Conservation (phyloP, 306 rosid genomes). For the Acacia acuminata region DNA sequence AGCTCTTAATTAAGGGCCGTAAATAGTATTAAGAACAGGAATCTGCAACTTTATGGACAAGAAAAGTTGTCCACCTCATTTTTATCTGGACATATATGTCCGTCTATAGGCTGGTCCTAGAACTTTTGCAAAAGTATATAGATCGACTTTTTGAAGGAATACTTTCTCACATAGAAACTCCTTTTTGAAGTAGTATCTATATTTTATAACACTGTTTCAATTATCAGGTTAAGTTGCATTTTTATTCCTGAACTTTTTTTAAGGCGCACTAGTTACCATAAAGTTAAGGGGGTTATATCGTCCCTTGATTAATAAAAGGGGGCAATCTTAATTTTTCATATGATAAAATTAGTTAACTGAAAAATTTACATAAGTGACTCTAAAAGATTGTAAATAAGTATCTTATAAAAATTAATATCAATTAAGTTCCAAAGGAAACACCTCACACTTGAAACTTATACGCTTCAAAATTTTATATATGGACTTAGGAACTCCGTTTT, state of each 20-base stretch:
- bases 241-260: not conserved
- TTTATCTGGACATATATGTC: not conserved
- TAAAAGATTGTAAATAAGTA: too few species aligned
- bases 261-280: not conserved
- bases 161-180: not conserved
- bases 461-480: too few species aligned
- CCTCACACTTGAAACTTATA: too few species aligned
- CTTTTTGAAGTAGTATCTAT: not conserved
- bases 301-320: too few species aligned
- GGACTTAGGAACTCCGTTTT: too few species aligned
- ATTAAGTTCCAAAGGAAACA: too few species aligned
- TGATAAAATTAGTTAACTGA: too few species aligned
- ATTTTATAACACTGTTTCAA: not conserved
- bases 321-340: too few species aligned
- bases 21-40: not conserved
- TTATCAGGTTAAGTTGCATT: not conserved
- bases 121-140: not conserved
- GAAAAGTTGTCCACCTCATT: not conserved
- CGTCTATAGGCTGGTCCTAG: not conserved
- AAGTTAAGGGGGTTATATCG: too few species aligned
- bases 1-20: too few species aligned
- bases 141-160: not conserved
- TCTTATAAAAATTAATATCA: too few species aligned
- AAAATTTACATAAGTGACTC: too few species aligned
- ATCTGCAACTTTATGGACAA: conserved; percentile 3